Conservation (phyloP, 768 basidiomycete genomes). For the Boletus tylopilopsis region DNA sequence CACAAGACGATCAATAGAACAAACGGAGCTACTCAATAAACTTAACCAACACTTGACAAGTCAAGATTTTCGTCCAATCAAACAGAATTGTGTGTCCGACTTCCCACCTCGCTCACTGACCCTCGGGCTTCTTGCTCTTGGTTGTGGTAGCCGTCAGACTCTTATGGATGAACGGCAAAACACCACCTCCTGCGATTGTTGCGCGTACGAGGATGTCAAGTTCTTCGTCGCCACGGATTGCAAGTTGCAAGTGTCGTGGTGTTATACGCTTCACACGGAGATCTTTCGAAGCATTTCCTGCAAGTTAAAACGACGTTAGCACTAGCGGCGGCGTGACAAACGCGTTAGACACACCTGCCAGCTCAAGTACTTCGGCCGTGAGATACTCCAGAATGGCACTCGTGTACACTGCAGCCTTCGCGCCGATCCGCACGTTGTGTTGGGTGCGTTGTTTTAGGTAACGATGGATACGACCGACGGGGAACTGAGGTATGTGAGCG, state of each 20-base stretch:
- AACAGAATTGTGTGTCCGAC: neutral
- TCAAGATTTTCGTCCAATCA: constrained; percentile 5
- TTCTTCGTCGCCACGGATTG: constrained; percentile 96
- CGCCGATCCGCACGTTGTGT: constrained; percentile 92
- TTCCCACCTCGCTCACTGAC: constrained; percentile 15
- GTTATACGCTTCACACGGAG: constrained; percentile 97
- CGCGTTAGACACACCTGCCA: constrained; percentile 64
- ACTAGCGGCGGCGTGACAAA: neutral
- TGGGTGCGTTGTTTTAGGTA: constrained; percentile 90
- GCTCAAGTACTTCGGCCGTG: constrained; percentile 92
- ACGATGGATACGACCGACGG: constrained; percentile 96
- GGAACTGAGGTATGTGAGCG: constrained; percentile 55
- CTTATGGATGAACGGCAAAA: constrained; percentile 87
- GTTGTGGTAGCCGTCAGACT: constrained; percentile 53
- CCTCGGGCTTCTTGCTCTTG: constrained; percentile 46
- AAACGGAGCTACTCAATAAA: constrained; percentile 18
- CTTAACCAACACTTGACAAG: neutral
- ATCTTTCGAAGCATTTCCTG: constrained; percentile 96
- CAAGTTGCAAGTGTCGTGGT: constrained; percentile 91
- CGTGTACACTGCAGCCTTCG: constrained; percentile 98
- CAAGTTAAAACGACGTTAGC: neutral
- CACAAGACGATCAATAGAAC: constrained; percentile 9
- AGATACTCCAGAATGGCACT: constrained; percentile 94
- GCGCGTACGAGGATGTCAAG: constrained; percentile 93
- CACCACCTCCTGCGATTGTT: constrained; percentile 89